Evolutionary conservation across 805 yeast species (phyloP).

Genomic region (Kuraishia piskuri): DNA sequence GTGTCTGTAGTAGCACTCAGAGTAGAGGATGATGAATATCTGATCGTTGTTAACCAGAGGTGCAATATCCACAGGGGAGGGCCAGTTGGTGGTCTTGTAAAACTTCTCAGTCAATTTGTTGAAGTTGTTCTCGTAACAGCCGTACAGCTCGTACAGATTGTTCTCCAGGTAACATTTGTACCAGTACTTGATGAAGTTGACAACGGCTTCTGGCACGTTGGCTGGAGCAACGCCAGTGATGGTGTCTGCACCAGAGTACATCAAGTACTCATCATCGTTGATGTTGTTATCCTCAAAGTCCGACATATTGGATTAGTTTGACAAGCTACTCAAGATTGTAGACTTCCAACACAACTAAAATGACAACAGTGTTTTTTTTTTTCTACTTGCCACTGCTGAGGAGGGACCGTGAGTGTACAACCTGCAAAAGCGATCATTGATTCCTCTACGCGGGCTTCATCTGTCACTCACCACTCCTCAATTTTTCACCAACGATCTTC

Average conservation of each 20-base stretch:
- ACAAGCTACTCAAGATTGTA: too few relatives aligned
- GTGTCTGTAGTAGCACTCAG: constrained; percentile 43
- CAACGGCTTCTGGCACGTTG: constrained; percentile 32
- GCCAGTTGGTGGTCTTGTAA: constrained; percentile 32
- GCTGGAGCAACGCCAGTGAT: neutral
- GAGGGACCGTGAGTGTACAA: too few relatives aligned
- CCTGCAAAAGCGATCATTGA: too few relatives aligned
- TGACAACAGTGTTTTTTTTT: too few relatives aligned
- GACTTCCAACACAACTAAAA: too few relatives aligned
- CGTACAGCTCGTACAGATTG: constrained; percentile 32
- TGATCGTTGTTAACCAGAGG: constrained; percentile 35
- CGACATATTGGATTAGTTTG: neutral
- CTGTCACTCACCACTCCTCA: neutral
- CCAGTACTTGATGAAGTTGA: constrained; percentile 32
- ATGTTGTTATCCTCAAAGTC: constrained; percentile 4
- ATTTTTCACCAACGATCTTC: neutral
- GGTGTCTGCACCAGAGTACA: constrained; percentile 5
- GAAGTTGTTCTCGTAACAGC: constrained; percentile 35
- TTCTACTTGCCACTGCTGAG: too few relatives aligned
- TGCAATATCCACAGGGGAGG: constrained; percentile 34
- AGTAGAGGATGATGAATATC: constrained; percentile 34
- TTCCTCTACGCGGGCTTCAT: neutral
- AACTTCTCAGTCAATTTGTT: constrained; percentile 35
- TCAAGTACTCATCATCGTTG: constrained; percentile 6
- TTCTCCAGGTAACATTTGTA: constrained; percentile 33